Base-by-base conservation (phyloP, 2,329 filamentous ascomycete species). In the Alternaria viburni region DNA sequence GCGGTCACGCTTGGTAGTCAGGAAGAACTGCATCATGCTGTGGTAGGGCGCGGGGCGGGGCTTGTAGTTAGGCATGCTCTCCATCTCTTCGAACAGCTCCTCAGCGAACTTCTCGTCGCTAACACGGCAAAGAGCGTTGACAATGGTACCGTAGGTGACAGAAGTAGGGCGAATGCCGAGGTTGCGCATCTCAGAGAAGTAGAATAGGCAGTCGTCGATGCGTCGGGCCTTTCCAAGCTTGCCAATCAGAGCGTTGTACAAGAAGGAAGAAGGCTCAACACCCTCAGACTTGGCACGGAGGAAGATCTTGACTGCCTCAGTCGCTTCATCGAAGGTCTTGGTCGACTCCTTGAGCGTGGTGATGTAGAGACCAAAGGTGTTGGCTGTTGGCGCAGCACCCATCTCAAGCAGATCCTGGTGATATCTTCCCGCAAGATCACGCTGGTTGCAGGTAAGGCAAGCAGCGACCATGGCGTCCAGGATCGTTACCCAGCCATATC, bases 11-110 rank as follows among this genome's bases (percentile, higher is more conserved):
- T 98, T 98, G 59, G 95, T 98, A 61, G 93, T 97, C 71, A 98
- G 86, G 88, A 98, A 99, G 84, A 97, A 98, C 79, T 99, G 96
- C 89, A 99, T 99, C 90, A 99, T 92, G 81, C 93, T 97, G 85
- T 99, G 97, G 86, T 99, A 99, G 1, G 96, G 96, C 23, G 96
- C 96, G 25, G 96, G 94, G 10, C 96, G 91, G 44, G 96, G 93
- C 85, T 97, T 98, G 88, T 99, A 99, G 84, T 99, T 99, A 61
- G 93, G 91, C 91, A 97, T 97, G 50, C 91, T 89, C 84, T 99
- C 96, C 96, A 99, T 99, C 84, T 99, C 96, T 77, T 98, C 93
- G 77, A 99, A 99, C 73, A 98, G 89, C 81, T 98, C 93, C 77
- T 97, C 96, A 26, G 96, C 96, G 78, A 97, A 97, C 77, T 95